Evolutionary conservation across 306 rosid genomes (phyloP).

Genomic region (Crataegus laevigata): DNA sequence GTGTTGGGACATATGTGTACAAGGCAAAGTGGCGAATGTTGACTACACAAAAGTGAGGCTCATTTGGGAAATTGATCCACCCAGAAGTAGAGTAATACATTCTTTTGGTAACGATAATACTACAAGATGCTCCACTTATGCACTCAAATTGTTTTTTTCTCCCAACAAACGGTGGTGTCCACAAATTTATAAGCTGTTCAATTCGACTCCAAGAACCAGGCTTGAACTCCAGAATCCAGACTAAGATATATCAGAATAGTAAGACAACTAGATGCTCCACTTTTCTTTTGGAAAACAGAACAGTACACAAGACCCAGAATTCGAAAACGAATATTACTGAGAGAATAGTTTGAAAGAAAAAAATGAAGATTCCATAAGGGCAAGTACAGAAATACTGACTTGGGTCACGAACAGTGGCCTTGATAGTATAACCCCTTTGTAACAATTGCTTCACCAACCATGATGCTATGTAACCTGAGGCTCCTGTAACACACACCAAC

Average conservation of each 20-base stretch:
- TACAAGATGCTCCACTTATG: too few species aligned
- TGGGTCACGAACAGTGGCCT: constrained; percentile 41
- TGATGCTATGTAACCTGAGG: constrained; percentile 50
- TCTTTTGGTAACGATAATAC: too few species aligned
- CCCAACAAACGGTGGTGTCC: too few species aligned
- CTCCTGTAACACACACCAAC: constrained; percentile 47
- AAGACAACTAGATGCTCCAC: too few species aligned
- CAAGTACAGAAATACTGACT: constrained; percentile 5
- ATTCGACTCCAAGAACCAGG: too few species aligned
- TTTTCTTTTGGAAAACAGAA: too few species aligned
- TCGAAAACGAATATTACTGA: too few species aligned
- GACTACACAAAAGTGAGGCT: background rate
- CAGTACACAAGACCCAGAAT: too few species aligned
- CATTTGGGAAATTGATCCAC: background rate
- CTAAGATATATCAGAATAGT: too few species aligned
- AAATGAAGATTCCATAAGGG: background rate
- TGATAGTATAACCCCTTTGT: constrained; percentile 36
- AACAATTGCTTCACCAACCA: constrained; percentile 49
- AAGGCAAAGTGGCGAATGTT: background rate
- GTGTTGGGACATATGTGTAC: background rate
- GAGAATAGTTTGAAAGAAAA: background rate
- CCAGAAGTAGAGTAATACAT: background rate
- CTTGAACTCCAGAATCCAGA: too few species aligned
- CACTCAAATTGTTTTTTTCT: too few species aligned
- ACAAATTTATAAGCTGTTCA: too few species aligned